These are phyloP conservation scores for Thalassiosira delicatula DNA, from an alignment of 352 stramenopile species.

Conservation along the genomic window DNA sequence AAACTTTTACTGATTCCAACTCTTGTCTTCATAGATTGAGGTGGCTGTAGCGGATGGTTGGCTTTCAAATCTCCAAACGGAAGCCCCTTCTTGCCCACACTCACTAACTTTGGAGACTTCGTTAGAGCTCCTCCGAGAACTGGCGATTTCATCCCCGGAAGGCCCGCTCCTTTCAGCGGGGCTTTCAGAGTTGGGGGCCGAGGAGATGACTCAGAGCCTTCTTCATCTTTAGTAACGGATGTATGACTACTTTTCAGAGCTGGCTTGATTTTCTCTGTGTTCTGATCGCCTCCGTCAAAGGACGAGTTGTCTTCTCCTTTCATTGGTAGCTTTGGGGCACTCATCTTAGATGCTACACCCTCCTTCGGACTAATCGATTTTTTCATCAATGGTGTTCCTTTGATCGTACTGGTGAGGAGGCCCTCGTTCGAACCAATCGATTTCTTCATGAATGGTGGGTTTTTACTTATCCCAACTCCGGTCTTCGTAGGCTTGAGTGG, in stretches of 20 bases:
- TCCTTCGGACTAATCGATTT: background rate
- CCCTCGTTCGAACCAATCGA: background rate
- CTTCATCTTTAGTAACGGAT: too few relatives aligned
- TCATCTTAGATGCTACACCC: too few relatives aligned
- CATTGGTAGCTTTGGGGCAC: too few relatives aligned
- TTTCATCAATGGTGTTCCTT: background rate
- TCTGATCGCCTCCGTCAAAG: too few relatives aligned
- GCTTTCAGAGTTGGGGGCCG: background rate
- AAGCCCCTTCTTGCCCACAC: background rate
- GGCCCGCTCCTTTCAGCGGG: slow-evolving; percentile 12
- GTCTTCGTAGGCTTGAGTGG: slow-evolving; percentile 8
- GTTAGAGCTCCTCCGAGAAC: background rate
- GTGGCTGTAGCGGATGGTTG: background rate
- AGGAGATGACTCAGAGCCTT: too few relatives aligned
- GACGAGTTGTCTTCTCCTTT: too few relatives aligned
- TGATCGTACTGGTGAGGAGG: too few relatives aligned
- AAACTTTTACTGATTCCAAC: background rate
- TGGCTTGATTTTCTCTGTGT: too few relatives aligned
- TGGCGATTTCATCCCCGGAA: slow-evolving; percentile 9
- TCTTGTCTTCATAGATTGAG: background rate
- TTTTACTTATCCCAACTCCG: background rate
- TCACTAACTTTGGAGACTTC: slow-evolving; percentile 19
- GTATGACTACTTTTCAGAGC: too few relatives aligned
- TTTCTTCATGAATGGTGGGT: background rate
- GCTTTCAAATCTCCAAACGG: slow-evolving; percentile 14